Conservation (phyloP, 208 protist genomes). For the Crithidia thermophila region DNA sequence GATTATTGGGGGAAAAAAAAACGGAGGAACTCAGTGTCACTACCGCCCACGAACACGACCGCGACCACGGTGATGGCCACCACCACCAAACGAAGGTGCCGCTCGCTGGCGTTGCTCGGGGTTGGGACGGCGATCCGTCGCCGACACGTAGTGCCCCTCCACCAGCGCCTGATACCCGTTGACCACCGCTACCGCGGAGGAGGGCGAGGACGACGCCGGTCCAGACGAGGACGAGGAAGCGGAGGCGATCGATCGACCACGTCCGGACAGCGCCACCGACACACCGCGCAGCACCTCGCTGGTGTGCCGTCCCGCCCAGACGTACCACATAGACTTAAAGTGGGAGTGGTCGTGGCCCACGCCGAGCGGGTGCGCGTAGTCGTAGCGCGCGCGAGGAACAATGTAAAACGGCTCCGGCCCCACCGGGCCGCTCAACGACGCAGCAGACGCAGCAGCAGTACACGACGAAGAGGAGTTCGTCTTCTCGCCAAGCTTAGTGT, state of each 20-base stretch:
- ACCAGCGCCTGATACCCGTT: conserved; percentile 52
- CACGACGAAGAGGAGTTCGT: not conserved
- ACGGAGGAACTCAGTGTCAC: not conserved
- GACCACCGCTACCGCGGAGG: conserved; percentile 32
- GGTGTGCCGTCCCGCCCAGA: conserved; percentile 58
- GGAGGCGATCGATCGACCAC: not conserved
- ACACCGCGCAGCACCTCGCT: conserved; percentile 55
- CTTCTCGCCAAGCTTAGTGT: not conserved
- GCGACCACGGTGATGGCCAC: not conserved
- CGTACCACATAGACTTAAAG: conserved; percentile 83
- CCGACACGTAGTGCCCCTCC: conserved; percentile 38
- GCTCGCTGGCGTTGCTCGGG: conserved; percentile 32
- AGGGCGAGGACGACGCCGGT: not conserved
- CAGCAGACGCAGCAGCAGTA: not conserved
- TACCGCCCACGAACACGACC: not conserved
- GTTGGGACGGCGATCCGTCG: conserved; percentile 31
- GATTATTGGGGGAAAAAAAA: too few relatives aligned
- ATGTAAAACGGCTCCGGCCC: conserved; percentile 67
- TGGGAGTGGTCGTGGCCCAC: conserved; percentile 68
- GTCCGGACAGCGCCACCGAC: conserved; percentile 26
- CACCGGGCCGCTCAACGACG: not conserved
- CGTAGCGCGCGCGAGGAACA: conserved; percentile 52
- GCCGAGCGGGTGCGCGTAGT: conserved; percentile 64
- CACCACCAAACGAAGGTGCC: not conserved
- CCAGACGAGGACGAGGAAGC: not conserved